Evolutionary conservation across 2,329 filamentous ascomycete genomes (phyloP), one percentile per base, ranked within the genome.

Genomic region (Fusarium begoniae): DNA sequence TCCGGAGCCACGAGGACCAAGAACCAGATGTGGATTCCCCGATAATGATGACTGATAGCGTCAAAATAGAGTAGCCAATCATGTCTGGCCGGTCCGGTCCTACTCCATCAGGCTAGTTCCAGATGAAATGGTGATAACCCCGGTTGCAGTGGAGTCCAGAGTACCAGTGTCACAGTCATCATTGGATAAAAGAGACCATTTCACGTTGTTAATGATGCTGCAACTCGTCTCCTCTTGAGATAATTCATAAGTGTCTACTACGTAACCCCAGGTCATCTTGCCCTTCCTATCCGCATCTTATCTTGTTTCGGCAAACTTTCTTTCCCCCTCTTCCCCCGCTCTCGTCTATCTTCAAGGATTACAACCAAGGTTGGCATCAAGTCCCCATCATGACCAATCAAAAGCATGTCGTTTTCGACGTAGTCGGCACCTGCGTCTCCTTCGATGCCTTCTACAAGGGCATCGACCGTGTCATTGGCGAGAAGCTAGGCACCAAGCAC

Each of bases 101-200:
- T 62, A 24, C 59, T 35, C 15, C 1, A 56, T 62, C 5, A 30
- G 30, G 59, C 24, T 62, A 62, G 59, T 45, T 62, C 48, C 24
- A 10, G 4, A 56, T 30, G 0, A 24, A 37, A 9, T 22, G 48
- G 38, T 5, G 20, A 56, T 62, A 30, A 26, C 28, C 24, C 20
- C 20, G n/a, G 56, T 55, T 40, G 20, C 35, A 6, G 35, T 55
- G 51, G 51, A 55, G 51, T n/a, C 2, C 28, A 2, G n/a, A 55
- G 24, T 15, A 60, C 8, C 26, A 18, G 28, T 37, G 28, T 22
- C 20, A 38, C 35, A 13, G n/a, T 44, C 59, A 30, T 62, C 20
- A 56, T 62, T 56, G 59, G 50, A 62, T 62, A 62, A 62, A 62
- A 56, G 30, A 62, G 40, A 20, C 38, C 20, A 30, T 9, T 61